A percentile compares a stretch with the other conserved stretches of the same genome.
These are phyloP conservation scores for Wickerhamiella lipophila DNA, from an alignment of 805 yeast species.

Conservation along the genomic window DNA sequence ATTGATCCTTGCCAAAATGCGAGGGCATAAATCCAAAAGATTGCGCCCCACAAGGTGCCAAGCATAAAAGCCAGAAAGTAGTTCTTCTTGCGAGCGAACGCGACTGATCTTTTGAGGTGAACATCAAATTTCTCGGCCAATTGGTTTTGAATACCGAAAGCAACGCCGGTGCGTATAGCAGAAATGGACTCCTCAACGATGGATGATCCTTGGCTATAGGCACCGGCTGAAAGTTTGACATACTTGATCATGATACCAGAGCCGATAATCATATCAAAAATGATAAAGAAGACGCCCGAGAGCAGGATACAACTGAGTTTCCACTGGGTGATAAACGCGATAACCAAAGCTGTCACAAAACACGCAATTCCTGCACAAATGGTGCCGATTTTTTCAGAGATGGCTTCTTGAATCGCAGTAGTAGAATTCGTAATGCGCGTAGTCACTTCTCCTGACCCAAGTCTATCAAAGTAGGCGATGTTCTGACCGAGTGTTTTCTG, in stretches of 20 bases:
- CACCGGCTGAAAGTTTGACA: slow-evolving; percentile 18
- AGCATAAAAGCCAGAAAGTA: slow-evolving; percentile 27
- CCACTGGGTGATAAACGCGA: slow-evolving; percentile 28
- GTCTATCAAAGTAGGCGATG: slow-evolving; percentile 32
- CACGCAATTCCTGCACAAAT: slow-evolving; percentile 31
- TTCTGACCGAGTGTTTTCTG: slow-evolving; percentile 31
- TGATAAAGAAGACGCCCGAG: slow-evolving; percentile 27
- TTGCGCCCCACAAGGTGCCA: slow-evolving; percentile 29
- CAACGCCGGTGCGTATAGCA: slow-evolving; percentile 32
- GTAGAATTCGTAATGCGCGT: slow-evolving; percentile 34
- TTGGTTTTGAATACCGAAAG: slow-evolving; percentile 33
- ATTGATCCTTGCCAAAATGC: slow-evolving; percentile 36
- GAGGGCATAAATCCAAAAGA: slow-evolving; percentile 31
- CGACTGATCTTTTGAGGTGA: slow-evolving; percentile 22
- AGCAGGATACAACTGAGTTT: slow-evolving; percentile 29
- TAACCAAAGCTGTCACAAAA: slow-evolving; percentile 30
- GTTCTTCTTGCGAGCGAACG: slow-evolving; percentile 23
- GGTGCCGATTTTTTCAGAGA: slow-evolving; percentile 32
- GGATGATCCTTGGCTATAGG: slow-evolving; percentile 27
- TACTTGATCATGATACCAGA: slow-evolving; percentile 26
- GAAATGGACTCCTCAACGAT: slow-evolving; percentile 33
- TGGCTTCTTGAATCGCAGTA: slow-evolving; percentile 32
- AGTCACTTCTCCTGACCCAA: slow-evolving; percentile 34
- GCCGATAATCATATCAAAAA: slow-evolving; percentile 19
- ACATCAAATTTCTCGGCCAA: slow-evolving; percentile 27